phyloP scores from a whole-genome alignment of 352 stramenopile species.

The Globisporangium mamillatum region DNA sequence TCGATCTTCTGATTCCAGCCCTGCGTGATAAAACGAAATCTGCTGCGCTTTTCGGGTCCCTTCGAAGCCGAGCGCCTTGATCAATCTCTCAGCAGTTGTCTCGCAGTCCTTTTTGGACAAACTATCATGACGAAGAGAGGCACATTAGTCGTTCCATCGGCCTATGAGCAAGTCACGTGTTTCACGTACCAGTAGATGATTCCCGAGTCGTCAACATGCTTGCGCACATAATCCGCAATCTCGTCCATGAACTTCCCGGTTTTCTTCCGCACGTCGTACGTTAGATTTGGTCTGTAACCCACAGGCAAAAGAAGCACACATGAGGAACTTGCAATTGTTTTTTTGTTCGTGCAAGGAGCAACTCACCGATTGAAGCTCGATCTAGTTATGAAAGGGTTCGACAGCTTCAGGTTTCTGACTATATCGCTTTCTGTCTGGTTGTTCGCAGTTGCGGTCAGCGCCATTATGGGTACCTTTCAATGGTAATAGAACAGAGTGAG shows the following conservation, averaged over 20 bases:
- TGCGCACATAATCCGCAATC: slow-evolving; percentile 69
- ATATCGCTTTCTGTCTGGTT: slow-evolving; percentile 83
- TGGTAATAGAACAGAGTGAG: not conserved
- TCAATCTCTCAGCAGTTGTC: slow-evolving; percentile 75
- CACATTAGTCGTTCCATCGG: not conserved
- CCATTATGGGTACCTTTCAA: slow-evolving; percentile 82
- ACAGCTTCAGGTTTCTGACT: slow-evolving; percentile 69
- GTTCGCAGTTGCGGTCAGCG: slow-evolving; percentile 85
- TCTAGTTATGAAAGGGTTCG: slow-evolving; percentile 73
- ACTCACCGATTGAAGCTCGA: slow-evolving; percentile 85
- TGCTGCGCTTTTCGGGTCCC: slow-evolving; percentile 58
- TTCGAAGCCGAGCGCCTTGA: slow-evolving; percentile 75
- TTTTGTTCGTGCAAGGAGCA: not conserved
- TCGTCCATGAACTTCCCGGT: slow-evolving; percentile 78
- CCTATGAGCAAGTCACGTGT: not conserved
- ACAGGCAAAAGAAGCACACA: not conserved
- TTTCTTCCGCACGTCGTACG: slow-evolving; percentile 83
- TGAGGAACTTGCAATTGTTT: not conserved
- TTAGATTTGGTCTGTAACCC: slow-evolving; percentile 64
- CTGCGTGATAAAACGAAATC: slow-evolving; percentile 85
- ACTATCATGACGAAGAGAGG: slow-evolving; percentile 27
- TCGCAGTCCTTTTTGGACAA: slow-evolving; percentile 89
- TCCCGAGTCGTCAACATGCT: slow-evolving; percentile 84
- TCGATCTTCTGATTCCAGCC: slow-evolving; percentile 72
- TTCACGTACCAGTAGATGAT: slow-evolving; percentile 84